Base-by-base conservation (phyloP, 306 rosid genomes). In the apple (Malus domestica) region DNA sequence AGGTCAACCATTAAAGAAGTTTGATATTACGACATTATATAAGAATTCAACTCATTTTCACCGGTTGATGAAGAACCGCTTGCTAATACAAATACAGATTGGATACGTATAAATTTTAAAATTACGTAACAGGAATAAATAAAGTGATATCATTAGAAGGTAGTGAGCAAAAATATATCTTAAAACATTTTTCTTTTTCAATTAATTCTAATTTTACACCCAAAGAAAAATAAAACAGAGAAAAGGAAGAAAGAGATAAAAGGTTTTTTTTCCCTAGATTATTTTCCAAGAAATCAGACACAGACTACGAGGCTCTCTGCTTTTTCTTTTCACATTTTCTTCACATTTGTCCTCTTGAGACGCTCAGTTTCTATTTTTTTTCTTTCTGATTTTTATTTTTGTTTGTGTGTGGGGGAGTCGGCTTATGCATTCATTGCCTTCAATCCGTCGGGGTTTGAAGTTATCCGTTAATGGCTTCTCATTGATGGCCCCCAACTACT, bases 261-360 rank as follows among this genome's bases (percentile, higher is more conserved):
- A 61, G 20, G 40, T 4, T 25, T 1, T 38, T 44, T 29, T 10
- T 19, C 25, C 32, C 22, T n/a, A 20, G 60, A 38, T 15, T 4
- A 58, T 20, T 49, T 20, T 15, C 60, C 46, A 49, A 69, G 16
- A 80, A 64, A 67, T 45, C 20, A 14, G 70, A 52, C 85, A 82
- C 90, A 78, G 64, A 38, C 57, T n/a, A 51, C 85, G 83, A 87
- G 88, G 87, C 29, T 73, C 67, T 38, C 27, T 16, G 10, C 30
- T 12, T 25, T 23, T 44, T 5, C 27, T 33, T 45, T 73, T 10
- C 2, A 59, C 33, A 59, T 10, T 23, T 63, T 63, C n/a, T 30
- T 18, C 11, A 29, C 8, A 8, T 63, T 33, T 29, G 40, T n/a
- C 62, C 62, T 18, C 55, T 18, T 5, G 55, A 49, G 20, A 49